Evolutionary conservation across 2,329 filamentous ascomycete genomes (phyloP).

Genomic region (Didymella arachidicola): DNA sequence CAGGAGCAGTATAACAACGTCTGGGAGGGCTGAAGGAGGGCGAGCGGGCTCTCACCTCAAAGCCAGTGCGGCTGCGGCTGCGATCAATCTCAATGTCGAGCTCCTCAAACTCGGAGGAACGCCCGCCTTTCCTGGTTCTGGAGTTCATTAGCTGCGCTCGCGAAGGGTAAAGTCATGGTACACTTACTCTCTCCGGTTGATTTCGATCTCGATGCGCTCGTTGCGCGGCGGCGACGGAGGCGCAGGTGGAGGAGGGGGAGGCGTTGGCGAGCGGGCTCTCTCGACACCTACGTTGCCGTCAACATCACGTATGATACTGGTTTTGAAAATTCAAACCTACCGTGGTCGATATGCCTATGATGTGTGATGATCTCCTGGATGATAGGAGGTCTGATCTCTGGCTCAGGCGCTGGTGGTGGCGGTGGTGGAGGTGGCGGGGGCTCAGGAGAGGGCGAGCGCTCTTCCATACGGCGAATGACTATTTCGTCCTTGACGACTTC

Average conservation of each 20-base stretch:
- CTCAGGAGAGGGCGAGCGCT: constrained; percentile 60
- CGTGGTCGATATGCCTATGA: constrained; percentile 86
- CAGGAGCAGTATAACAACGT: constrained; percentile 47
- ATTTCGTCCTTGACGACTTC: constrained; percentile 51
- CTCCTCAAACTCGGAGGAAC: constrained; percentile 64
- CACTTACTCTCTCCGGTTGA: constrained; percentile 59
- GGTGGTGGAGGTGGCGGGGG: constrained; percentile 55
- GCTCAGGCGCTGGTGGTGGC: constrained; percentile 62
- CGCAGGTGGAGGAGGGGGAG: constrained; percentile 60
- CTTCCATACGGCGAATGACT: constrained; percentile 57
- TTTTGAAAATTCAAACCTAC: constrained; percentile 57
- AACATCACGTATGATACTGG: constrained; percentile 6
- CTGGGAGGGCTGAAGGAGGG: constrained; percentile 56
- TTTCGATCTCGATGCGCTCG: constrained; percentile 63
- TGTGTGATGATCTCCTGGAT: constrained; percentile 90
- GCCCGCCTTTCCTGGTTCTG: constrained; percentile 53
- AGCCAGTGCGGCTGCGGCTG: constrained; percentile 49
- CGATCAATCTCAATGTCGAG: constrained; percentile 68
- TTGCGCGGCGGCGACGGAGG: constrained; percentile 57
- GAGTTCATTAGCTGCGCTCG: constrained; percentile 18
- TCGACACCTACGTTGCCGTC: constrained; percentile 50
- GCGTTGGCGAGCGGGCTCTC: constrained; percentile 56
- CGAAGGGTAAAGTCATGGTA: not conserved
- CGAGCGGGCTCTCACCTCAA: constrained; percentile 44
- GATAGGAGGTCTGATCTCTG: constrained; percentile 79